phyloP scores from a whole-genome alignment of 1,284 basidiomycete genomes.

The Limonomyces culmigenus region DNA sequence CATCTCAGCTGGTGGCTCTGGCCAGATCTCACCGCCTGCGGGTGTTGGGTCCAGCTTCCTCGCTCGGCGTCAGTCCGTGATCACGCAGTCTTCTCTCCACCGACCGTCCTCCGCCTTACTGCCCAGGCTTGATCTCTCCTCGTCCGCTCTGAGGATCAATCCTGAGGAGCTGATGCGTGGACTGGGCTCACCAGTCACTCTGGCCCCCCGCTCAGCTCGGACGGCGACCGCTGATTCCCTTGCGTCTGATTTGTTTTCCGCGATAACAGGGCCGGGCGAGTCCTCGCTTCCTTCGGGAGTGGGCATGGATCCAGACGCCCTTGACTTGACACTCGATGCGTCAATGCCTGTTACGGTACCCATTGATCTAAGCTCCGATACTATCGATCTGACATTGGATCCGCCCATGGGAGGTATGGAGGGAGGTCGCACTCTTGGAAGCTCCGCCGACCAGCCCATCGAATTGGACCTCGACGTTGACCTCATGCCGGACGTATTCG shows the following conservation, averaged over 20 bases:
- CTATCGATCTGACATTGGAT: conserved; percentile 25
- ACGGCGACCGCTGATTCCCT: conserved; percentile 33
- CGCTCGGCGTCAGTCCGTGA: conserved; percentile 47
- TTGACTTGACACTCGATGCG: not conserved
- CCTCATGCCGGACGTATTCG: conserved; percentile 29
- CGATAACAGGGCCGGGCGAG: no score
- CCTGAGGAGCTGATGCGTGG: conserved; percentile 45
- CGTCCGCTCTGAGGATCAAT: conserved; percentile 39
- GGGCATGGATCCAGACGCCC: conserved; percentile 11
- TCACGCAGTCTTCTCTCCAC: conserved; percentile 61
- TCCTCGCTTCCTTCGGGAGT: conserved; percentile 32
- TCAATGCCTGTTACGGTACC: not conserved
- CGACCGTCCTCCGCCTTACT: conserved; percentile 50
- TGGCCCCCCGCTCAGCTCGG: conserved; percentile 60
- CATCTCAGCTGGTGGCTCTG: conserved; percentile 8
- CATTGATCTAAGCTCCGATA: conserved; percentile 2
- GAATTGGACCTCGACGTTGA: conserved; percentile 65
- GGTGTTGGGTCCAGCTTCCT: conserved; percentile 5
- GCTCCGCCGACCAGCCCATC: conserved; percentile 61
- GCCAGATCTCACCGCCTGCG: conserved; percentile 13
- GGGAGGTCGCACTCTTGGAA: conserved; percentile 26
- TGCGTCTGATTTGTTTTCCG: conserved; percentile 39
- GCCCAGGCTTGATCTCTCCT: conserved; percentile 57
- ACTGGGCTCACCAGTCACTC: conserved; percentile 56
- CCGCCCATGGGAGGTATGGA: conserved; percentile 13